Conservation (phyloP, 2,329 filamentous ascomycete species). For the Shiraia bambusicola region DNA sequence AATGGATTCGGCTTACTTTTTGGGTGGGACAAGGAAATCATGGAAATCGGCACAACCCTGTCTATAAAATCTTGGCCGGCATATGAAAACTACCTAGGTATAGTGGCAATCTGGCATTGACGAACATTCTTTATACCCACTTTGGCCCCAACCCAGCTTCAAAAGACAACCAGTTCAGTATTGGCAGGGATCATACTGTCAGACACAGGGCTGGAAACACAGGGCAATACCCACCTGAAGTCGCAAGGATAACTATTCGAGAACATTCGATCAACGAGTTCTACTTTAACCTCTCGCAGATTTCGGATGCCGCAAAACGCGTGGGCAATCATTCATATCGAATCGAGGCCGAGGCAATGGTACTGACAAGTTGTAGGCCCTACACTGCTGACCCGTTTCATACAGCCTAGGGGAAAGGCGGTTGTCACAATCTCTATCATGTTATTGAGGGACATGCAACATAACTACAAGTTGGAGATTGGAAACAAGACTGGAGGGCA, state of each 20-base stretch:
- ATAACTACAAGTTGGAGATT: conserved; percentile 58
- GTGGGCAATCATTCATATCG: conserved; percentile 64
- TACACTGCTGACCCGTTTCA: conserved; percentile 61
- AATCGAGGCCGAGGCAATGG: conserved; percentile 70
- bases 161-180: conserved; percentile 57
- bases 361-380: conserved; percentile 58
- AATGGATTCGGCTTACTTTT: conserved; percentile 72
- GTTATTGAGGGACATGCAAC: conserved; percentile 58
- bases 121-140: conserved; percentile 67
- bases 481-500: conserved; percentile 55
- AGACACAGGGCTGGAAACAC: conserved; percentile 66
- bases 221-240: conserved; percentile 65
- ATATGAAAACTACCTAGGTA: conserved; percentile 74
- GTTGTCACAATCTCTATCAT: conserved; percentile 60
- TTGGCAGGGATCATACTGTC: conserved; percentile 73
- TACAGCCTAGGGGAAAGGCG: conserved; percentile 56
- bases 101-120: conserved; percentile 68
- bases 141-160: conserved; percentile 68
- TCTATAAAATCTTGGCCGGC: conserved; percentile 70
- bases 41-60: conserved; percentile 62
- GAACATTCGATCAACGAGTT: conserved; percentile 61
- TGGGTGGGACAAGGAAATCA: conserved; percentile 55
- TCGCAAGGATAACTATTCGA: conserved; percentile 63
- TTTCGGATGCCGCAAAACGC: conserved; percentile 58
- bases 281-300: conserved; percentile 62